phyloP scores from a whole-genome alignment of 805 yeast genomes.

The Komagataella phaffii region DNA sequence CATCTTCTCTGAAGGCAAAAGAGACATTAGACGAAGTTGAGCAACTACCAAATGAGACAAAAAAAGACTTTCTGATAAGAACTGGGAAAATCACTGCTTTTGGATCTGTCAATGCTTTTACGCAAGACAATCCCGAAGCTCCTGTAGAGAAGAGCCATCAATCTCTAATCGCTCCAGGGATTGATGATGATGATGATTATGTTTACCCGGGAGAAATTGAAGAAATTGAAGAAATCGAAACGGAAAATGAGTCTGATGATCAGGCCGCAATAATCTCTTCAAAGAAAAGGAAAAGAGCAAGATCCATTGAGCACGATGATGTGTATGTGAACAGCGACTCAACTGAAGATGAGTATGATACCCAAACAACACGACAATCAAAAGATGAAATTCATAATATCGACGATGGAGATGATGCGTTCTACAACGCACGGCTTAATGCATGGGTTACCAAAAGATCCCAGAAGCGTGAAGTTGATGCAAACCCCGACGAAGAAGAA shows the following conservation, averaged over 20 bases:
- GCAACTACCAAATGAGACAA: constrained; percentile 57
- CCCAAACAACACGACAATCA: neutral
- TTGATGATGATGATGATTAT: constrained; percentile 14
- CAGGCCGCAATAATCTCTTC: neutral
- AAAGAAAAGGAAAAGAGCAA: neutral
- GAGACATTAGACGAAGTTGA: constrained; percentile 13
- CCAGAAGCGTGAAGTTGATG: constrained; percentile 21
- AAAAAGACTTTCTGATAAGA: constrained; percentile 67
- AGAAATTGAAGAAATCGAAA: constrained; percentile 11
- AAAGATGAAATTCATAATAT: constrained; percentile 24
- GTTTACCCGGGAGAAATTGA: constrained; percentile 8
- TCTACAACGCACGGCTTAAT: constrained; percentile 45
- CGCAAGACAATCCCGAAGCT: constrained; percentile 21
- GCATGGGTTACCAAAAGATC: constrained; percentile 49
- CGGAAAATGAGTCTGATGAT: constrained; percentile 4
- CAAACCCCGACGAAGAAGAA: constrained; percentile 28
- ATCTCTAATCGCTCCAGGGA: constrained; percentile 36
- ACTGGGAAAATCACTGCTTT: constrained; percentile 93
- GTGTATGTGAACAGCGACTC: constrained; percentile 3
- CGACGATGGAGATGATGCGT: constrained; percentile 74
- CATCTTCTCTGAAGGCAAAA: constrained; percentile 1
- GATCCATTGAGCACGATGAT: neutral
- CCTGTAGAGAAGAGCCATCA: constrained; percentile 22
- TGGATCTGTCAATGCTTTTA: constrained; percentile 54
- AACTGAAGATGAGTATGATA: neutral